These are phyloP conservation scores for Botrytis deweyae DNA, from an alignment of 2,329 filamentous ascomycete genomes.

Conservation along the genomic window DNA sequence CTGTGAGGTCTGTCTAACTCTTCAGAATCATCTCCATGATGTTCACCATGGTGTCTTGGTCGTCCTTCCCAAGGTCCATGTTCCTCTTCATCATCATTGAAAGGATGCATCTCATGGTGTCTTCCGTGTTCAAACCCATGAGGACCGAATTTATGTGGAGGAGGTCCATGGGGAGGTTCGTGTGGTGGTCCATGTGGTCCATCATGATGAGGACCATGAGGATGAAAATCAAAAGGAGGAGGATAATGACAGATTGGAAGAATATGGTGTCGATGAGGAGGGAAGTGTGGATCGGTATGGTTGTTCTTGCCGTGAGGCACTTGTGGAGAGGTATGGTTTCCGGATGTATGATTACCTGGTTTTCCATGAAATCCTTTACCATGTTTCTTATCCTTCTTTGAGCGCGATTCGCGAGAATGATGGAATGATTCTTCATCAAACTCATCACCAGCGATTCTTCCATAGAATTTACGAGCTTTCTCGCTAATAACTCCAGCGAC, in stretches of 20 bases:
- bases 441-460: slow-evolving; percentile 31
- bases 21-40: slow-evolving; percentile 6
- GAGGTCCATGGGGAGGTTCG: slow-evolving; percentile 12
- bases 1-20: not conserved
- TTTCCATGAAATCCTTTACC: slow-evolving; percentile 8
- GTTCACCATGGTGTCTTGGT: not conserved
- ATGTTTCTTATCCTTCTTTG: slow-evolving; percentile 7
- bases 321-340: slow-evolving; percentile 27
- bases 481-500: slow-evolving; percentile 45
- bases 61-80: not conserved
- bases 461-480: slow-evolving; percentile 40
- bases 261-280: slow-evolving; percentile 26
- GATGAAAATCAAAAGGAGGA: slow-evolving; percentile 27
- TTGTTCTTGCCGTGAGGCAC: slow-evolving; percentile 22
- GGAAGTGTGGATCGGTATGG: slow-evolving; percentile 35
- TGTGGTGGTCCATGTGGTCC: slow-evolving; percentile 20
- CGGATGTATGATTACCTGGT: slow-evolving; percentile 21
- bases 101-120: not conserved
- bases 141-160: slow-evolving; percentile 10
- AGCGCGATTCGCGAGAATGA: slow-evolving; percentile 12
- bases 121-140: slow-evolving; percentile 20
- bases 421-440: slow-evolving; percentile 22
- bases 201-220: slow-evolving; percentile 10
- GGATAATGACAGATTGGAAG: slow-evolving; percentile 36
- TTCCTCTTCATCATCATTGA: not conserved